Conservation (phyloP, 306 rosid species). For the Cajanus cajan region DNA sequence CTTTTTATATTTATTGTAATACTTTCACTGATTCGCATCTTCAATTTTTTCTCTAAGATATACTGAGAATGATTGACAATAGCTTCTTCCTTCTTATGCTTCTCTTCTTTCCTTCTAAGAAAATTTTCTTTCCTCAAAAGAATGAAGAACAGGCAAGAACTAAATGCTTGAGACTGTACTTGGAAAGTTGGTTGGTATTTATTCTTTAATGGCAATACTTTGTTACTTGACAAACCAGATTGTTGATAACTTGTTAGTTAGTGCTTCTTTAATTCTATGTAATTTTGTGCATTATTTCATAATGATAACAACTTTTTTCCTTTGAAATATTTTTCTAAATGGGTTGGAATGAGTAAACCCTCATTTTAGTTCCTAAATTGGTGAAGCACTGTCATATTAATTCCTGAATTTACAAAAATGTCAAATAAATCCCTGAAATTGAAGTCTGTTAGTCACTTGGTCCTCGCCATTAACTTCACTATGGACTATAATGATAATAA, state of each 20-base stretch:
- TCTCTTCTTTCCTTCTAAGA: not conserved
- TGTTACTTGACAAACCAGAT: not conserved
- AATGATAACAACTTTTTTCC: not conserved
- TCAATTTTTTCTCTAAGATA: not conserved
- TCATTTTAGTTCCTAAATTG: too few species aligned
- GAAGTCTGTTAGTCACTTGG: too few species aligned
- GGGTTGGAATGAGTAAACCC: not conserved
- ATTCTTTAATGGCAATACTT: not conserved
- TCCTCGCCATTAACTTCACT: too few species aligned
- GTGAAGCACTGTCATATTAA: too few species aligned
- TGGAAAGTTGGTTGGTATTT: not conserved
- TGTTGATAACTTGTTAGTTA: not conserved
- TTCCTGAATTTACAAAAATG: too few species aligned
- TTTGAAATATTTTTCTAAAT: not conserved
- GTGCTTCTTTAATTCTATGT: slow-evolving; percentile 3
- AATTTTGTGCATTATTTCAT: slow-evolving; percentile 3
- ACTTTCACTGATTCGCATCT: not conserved
- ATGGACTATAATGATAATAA: too few species aligned
- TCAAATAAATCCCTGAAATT: too few species aligned
- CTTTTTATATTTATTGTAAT: slow-evolving; percentile 20
- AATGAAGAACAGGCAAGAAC: not conserved
- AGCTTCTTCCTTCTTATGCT: not conserved
- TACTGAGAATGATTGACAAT: not conserved
- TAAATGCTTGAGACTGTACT: slow-evolving; percentile 8
- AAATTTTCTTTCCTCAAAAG: not conserved